phyloP scores from a whole-genome alignment of 148 eudicot genomes.

The Pouteria glomerata region DNA sequence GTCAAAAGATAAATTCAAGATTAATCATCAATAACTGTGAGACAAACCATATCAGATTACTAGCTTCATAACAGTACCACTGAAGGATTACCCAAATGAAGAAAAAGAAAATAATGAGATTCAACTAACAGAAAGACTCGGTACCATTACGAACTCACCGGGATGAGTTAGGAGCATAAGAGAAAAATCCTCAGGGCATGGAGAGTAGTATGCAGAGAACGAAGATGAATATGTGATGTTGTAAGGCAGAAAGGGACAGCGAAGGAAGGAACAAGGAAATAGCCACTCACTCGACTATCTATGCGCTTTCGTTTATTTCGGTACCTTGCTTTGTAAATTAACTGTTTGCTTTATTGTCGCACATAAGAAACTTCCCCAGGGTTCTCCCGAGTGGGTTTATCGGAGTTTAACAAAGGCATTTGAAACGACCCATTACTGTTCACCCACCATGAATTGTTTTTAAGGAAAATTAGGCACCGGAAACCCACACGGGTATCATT shows the following conservation, averaged over 20 bases:
- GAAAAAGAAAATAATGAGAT: neutral
- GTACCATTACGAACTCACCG: no score
- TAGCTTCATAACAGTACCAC: neutral
- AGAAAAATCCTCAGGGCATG: no score
- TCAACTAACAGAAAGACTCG: neutral
- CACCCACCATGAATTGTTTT: no score
- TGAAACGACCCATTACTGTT: no score
- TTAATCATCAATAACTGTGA: neutral
- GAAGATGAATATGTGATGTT: neutral
- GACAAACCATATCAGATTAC: neutral
- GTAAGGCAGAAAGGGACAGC: neutral
- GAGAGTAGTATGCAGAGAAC: no score
- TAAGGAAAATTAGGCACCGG: no score
- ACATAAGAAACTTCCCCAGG: neutral
- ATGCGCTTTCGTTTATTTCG: neutral
- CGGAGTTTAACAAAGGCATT: no score
- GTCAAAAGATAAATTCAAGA: neutral
- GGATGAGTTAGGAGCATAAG: no score
- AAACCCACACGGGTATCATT: no score
- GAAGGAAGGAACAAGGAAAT: constrained; percentile 7
- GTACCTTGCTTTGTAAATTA: neutral
- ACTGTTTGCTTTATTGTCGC: constrained; percentile 13
- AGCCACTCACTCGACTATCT: neutral
- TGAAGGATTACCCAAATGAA: no score
- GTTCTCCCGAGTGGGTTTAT: no score